Evolutionary conservation across 768 basidiomycete species (phyloP), one percentile per base, ranked within the genome.

Genomic region (Boletus coccyginus): DNA sequence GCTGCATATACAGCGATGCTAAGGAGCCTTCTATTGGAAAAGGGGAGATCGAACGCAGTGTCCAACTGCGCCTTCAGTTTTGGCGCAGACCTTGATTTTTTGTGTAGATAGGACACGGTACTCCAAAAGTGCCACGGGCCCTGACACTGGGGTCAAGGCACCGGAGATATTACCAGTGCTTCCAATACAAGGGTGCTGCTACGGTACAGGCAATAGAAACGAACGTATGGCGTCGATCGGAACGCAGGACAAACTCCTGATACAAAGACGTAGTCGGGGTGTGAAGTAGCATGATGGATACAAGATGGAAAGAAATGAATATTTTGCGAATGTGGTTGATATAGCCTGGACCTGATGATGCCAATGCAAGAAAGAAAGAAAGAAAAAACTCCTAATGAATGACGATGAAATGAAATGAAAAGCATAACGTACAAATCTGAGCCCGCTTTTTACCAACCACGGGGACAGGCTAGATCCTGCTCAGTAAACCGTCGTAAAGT

Each of bases 401-500:
- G 66, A 29, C 29, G 29, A 40, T 47, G 27, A 29, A 51, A 40
- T 55, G 31, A 46, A 44, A 7, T 3, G 41, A 45, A 49, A 19
- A 38, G 10, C 3, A 42, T 31, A 46, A 48, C 36, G 21, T 47
- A 44, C 46, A 31, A 45, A 40, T 43, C 7, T 12, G 41, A 39
- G 14, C 35, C 39, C 57, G 16, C 51, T 56, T 58, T 53, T 60
- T 41, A 36, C 52, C 43, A 42, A 49, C 36, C 50, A 32, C 13
- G 7, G 11, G 17, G 16, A 36, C n/a, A 14, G 36, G 9, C 35
- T 31, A 45, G n/a, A 43, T 41, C 46, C 14, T 27, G 50, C 24
- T 70, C 57, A 83, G 60, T 80, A 84, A 45, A 66, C 74, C 50
- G 75, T 77, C 46, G 84, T 85, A 68, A 86, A 86, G 70, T 86